These are phyloP conservation scores for Abrus precatorius DNA, from an alignment of 306 rosid species.

Conservation along the genomic window DNA sequence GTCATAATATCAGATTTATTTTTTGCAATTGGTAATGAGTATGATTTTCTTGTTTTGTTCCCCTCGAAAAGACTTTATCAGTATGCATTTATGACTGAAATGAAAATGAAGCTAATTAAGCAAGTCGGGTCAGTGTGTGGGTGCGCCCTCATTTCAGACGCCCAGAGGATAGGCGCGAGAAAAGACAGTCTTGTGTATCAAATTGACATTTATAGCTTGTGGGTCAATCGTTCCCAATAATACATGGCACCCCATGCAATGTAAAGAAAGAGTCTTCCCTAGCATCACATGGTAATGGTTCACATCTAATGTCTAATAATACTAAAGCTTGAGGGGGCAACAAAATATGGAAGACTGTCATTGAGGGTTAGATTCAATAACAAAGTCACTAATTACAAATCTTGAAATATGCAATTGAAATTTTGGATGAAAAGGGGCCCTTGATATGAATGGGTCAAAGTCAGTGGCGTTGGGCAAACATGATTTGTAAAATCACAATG, in stretches of 20 bases:
- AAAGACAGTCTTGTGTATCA: constrained; percentile 27
- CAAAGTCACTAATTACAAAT: constrained; percentile 16
- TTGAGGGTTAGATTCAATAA: constrained; percentile 17
- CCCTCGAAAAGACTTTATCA: not conserved
- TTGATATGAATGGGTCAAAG: constrained; percentile 19
- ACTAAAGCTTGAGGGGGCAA: not conserved
- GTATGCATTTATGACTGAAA: constrained; percentile 34
- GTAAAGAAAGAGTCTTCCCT: not conserved
- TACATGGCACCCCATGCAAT: constrained; percentile 24
- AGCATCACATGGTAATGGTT: constrained; percentile 13
- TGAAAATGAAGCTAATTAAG: constrained; percentile 3
- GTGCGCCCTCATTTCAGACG: constrained; percentile 41
- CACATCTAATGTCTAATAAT: constrained; percentile 8
- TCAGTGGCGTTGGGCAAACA: not conserved
- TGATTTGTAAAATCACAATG: constrained; percentile 18
- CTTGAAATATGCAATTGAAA: constrained; percentile 18
- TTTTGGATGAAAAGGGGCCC: constrained; percentile 17
- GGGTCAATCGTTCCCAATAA: constrained; percentile 33
- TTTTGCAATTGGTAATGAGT: not conserved
- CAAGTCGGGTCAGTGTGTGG: constrained; percentile 38
- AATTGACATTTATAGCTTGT: constrained; percentile 43
- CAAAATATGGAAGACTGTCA: constrained; percentile 1
- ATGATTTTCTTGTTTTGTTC: not conserved
- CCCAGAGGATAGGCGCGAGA: constrained; percentile 3
- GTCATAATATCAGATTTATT: not conserved